phyloP scores from a whole-genome alignment of 1,139 yeast species.

The Suhomyces maxii region DNA sequence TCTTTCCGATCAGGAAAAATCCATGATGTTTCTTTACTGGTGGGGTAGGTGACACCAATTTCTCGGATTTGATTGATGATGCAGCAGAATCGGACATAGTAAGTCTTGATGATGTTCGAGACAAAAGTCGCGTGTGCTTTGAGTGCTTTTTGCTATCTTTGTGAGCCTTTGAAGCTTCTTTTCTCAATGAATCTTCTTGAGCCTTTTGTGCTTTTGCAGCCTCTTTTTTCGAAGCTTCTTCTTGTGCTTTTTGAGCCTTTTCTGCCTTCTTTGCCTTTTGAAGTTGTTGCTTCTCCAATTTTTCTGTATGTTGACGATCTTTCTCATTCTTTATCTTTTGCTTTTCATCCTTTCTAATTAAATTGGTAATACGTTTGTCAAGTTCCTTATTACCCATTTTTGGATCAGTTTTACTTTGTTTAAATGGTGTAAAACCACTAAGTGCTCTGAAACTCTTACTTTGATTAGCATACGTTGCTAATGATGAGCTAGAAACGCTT shows the following conservation, averaged over 20 bases:
- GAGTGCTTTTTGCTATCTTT: constrained; percentile 1
- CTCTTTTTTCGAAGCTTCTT: constrained; percentile 2
- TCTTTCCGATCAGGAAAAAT: constrained; percentile 22
- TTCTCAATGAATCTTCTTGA: neutral
- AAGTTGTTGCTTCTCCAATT: constrained; percentile 16
- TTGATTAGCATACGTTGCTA: constrained; percentile 2
- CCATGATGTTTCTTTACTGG: constrained; percentile 24
- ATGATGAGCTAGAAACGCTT: constrained; percentile 9
- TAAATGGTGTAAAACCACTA: constrained; percentile 31
- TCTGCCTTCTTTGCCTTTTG: constrained; percentile 10
- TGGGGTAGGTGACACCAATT: constrained; percentile 2
- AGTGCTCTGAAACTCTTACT: constrained; percentile 25
- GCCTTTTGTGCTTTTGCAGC: neutral
- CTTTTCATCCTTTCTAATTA: constrained; percentile 33
- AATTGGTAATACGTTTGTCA: constrained; percentile 32
- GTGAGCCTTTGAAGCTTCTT: neutral
- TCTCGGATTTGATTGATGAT: constrained; percentile 6
- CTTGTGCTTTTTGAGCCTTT: constrained; percentile 3
- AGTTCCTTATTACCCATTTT: constrained; percentile 27
- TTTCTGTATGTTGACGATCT: constrained; percentile 20
- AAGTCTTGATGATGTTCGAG: constrained; percentile 12
- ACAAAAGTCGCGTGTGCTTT: neutral
- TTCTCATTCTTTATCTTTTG: constrained; percentile 22
- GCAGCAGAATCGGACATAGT: constrained; percentile 14
- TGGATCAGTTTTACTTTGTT: constrained; percentile 23